These are phyloP conservation scores for Diospyros kaki DNA, from an alignment of 148 eudicot species.

Conservation along the genomic window DNA sequence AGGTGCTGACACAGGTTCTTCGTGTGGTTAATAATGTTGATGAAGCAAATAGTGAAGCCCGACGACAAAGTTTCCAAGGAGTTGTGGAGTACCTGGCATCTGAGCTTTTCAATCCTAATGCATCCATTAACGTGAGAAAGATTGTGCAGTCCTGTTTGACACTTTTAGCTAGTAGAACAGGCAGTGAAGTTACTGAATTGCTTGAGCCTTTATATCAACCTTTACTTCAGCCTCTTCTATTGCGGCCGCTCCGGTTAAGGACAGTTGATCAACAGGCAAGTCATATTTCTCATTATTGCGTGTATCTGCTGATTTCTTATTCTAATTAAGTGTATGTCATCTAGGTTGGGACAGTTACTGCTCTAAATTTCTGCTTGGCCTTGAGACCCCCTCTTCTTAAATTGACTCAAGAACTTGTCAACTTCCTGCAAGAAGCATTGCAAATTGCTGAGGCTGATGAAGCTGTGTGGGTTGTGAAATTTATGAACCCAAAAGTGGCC, in stretches of 20 bases:
- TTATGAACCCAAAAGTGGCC: conserved; percentile 87
- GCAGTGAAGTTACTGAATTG: conserved; percentile 96
- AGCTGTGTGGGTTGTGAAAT: conserved; percentile 81
- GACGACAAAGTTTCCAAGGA: conserved; percentile 84
- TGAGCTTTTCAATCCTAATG: conserved; percentile 84
- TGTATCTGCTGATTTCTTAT: background rate
- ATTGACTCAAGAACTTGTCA: conserved; percentile 84
- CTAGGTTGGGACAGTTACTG: conserved; percentile 95
- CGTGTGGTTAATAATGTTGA: conserved; percentile 98
- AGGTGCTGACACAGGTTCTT: conserved; percentile 88
- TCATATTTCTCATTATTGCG: conserved; percentile 7
- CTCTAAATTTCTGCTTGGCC: conserved; percentile 93
- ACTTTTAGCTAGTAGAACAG: conserved; percentile 96
- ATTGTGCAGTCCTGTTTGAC: conserved; percentile 94
- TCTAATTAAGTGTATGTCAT: conserved; percentile 15
- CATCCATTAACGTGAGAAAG: conserved; percentile 78
- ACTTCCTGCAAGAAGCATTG: conserved; percentile 86
- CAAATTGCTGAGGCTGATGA: conserved; percentile 98
- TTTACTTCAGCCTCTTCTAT: conserved; percentile 84
- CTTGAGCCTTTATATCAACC: conserved; percentile 92
- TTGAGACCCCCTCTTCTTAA: conserved; percentile 97
- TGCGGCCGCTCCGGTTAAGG: conserved; percentile 81
- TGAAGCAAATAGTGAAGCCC: conserved; percentile 93
- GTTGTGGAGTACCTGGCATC: conserved; percentile 91
- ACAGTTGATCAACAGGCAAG: conserved; percentile 97